Evolutionary conservation across 129 eudicot species (phyloP).

Genomic region (Smallanthus sonchifolius): DNA sequence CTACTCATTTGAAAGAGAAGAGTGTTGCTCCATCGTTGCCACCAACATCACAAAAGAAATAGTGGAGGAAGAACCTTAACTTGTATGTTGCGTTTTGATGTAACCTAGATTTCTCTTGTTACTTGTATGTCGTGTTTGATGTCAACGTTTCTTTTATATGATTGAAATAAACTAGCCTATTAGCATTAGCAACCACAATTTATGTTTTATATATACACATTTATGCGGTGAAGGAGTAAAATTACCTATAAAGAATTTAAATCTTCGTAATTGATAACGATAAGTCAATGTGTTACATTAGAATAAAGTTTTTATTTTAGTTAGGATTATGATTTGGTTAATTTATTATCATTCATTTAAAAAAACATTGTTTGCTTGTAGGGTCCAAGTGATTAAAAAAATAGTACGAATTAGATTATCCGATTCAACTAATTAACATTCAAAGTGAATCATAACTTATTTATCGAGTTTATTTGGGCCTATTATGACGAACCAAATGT

Average conservation of each 20-base stretch:
- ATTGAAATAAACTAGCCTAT: conserved; percentile 21
- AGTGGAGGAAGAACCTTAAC: conserved; percentile 30
- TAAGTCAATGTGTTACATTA: too few species aligned
- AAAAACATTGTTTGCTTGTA: too few species aligned
- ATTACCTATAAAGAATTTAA: neutral
- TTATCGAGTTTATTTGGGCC: too few species aligned
- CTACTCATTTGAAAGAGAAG: conserved; percentile 23
- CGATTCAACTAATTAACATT: too few species aligned
- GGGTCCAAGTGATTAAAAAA: too few species aligned
- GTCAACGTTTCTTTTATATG: conserved; percentile 10
- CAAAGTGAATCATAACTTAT: too few species aligned
- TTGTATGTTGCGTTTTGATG: conserved; percentile 13
- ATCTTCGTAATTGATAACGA: neutral
- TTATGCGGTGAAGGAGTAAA: neutral
- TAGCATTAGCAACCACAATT: neutral
- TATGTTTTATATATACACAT: neutral
- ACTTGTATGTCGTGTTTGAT: conserved; percentile 15
- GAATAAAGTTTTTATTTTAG: too few species aligned
- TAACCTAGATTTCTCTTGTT: conserved; percentile 16
- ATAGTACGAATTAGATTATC: too few species aligned
- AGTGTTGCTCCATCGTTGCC: conserved; percentile 34
- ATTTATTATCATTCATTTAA: too few species aligned
- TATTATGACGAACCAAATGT: too few species aligned
- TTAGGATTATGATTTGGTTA: too few species aligned
- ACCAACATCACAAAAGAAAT: conserved; percentile 42